Base-by-base conservation (phyloP, 768 basidiomycete species). In the Paxillus rubicundulus region DNA sequence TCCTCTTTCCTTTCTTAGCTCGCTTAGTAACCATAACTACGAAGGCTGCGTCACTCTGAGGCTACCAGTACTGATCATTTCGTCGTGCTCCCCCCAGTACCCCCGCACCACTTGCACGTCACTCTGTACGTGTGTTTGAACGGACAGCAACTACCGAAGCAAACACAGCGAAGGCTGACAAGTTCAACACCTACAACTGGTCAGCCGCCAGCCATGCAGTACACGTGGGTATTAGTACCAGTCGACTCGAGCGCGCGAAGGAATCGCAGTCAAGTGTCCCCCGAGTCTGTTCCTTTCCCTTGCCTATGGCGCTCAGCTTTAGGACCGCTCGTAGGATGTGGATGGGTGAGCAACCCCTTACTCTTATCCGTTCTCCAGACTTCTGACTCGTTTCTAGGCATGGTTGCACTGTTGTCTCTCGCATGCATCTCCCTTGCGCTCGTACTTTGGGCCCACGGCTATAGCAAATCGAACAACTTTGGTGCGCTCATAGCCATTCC, bases 291-390 rank as follows among this genome's bases (percentile, higher is more conserved):
- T 30, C 20, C 8, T 40, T 32, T 20, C 4, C 13, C 14, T 41
- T 48, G 43, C 33, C 9, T 52, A 77, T 78, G 76, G 63, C 61
- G n/a, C 47, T 77, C n/a, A 70, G 73, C 44, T 81, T 81, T 55
- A 70, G 71, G 50, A 70, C 70, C 4, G 75, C 75, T 53, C 77
- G 80, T 40, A 69, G 60, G 54, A 50, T 72, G 14, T 61, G 79
- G 51, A 73, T 77, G 67, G 65, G 67, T 68, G 38, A 55, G 60
- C 36, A 39, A 28, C n/a, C 38, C 50, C 12, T n/a, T 38, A 16
- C 5, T 42, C 36, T 12, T 9, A 43, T 27, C 27, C 16, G 34
- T 36, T 30, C 27, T 38, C 45, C 41, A 48, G 17, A 37, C 38
- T 42, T 33, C 24, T 24, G 24, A 24, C 24, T 24, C 24, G 4